A percentile compares a stretch with the other conserved stretches of the same genome.
Evolutionary conservation across 148 eudicot species (phyloP).

Genomic region (Camellia sinensis): DNA sequence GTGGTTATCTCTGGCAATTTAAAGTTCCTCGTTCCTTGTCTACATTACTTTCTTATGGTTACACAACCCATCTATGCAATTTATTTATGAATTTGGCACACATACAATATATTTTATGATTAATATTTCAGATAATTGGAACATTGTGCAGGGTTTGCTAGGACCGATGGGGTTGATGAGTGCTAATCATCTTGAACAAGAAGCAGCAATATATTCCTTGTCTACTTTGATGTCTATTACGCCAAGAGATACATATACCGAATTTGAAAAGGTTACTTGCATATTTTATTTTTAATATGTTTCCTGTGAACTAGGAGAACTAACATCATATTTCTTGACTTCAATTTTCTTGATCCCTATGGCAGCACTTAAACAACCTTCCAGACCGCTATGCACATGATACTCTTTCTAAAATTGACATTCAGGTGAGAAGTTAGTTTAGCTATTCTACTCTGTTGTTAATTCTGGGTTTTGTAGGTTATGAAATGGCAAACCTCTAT

Average conservation of each 20-base stretch:
- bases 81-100: neutral
- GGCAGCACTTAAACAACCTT: conserved; percentile 62
- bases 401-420: conserved; percentile 63
- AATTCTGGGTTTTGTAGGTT: neutral
- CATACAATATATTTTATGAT: neutral
- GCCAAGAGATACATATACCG: conserved; percentile 69
- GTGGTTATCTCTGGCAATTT: too few relatives aligned
- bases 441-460: neutral
- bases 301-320: neutral
- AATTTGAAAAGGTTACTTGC: conserved; percentile 74
- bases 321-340: neutral
- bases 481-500: neutral
- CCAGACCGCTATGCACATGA: conserved; percentile 73
- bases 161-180: conserved; percentile 79
- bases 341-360: conserved; percentile 16
- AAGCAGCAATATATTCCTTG: conserved; percentile 71
- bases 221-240: conserved; percentile 81
- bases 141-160: conserved; percentile 54
- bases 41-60: neutral
- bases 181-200: conserved; percentile 58
- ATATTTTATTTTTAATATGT: neutral
- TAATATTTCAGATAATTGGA: neutral
- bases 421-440: conserved; percentile 54
- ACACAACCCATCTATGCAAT: neutral
- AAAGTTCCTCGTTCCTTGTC: too few relatives aligned